Evolutionary conservation across 176 grass and related monocot species (phyloP), one percentile per base, ranked within the genome.

Genomic region (Eleusine indica): DNA sequence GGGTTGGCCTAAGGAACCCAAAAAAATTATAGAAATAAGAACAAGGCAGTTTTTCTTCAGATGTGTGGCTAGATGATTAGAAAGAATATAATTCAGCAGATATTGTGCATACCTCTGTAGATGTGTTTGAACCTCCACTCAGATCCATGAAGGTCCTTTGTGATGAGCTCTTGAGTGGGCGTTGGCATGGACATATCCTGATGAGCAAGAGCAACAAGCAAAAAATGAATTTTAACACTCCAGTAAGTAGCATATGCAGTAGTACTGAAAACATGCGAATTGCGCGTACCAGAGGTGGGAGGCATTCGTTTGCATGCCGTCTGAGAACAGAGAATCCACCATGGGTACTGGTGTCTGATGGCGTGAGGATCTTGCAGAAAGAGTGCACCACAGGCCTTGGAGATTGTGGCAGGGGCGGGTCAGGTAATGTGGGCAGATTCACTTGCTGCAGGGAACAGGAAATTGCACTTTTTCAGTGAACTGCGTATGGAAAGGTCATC

Each of bases 121-220:
- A 99, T 96, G 88, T 99, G 96, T 37, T 94, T 94, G 83, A 99
- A 99, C 62, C 91, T 92, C 96, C 96, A 99, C 71, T 99, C 96
- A 37, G 87, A 85, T 38, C 91, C 70, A 87, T 99, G 93, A 19
- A 99, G 89, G 84, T 96, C 96, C 83, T 92, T 94, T 9, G 96
- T 85, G 73, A 89, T 78, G 19, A 99, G 84, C 78, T 99, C 96
- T 68, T 99, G 96, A 41, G 89, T 92, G 0, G 96, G 96, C 2
- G 93, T 94, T 56, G 89, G 86, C 87, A 88, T 87, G n/a, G 83
- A 72, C 96, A 99, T 99, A 69, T 96, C 93, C 96, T 99, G 80
- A 76, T 88, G 22, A 83, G 65, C 40, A 86, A 30, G 7, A 53
- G 73, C 62, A 40, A 60, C 9, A 85, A 17, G 13, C 16, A 46